Evolutionary conservation across 2,329 filamentous ascomycete genomes (phyloP), one percentile per base, ranked within the genome.

Genomic region (Aureobasidium zeae): DNA sequence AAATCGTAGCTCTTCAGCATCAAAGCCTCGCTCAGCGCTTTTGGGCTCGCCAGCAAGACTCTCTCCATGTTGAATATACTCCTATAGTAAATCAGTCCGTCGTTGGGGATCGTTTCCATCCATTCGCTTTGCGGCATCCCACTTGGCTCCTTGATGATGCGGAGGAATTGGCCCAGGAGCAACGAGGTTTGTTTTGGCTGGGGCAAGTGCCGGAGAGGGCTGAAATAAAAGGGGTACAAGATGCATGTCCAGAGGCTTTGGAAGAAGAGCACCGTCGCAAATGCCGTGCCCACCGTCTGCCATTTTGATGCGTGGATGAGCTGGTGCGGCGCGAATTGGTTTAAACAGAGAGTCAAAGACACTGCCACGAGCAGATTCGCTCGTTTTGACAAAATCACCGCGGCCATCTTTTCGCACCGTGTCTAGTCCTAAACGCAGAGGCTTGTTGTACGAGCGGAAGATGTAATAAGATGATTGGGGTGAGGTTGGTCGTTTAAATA

Each of bases 1-100:
- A 72, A 73, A 47, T 75, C 71, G 45, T 75, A 74, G 3, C 65
- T 67, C 28, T 68, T 69, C 29, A 70, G 65, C 26, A 71, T 70
- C 45, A 76, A 64, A 9, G 75, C 60, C 25, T 74, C 72, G n/a
- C 67, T 60, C 4, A 74, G 51, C 2, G 68, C 65, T 11, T 58
- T 57, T 4, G 65, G 61, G 10, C 53, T 57, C 2, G 65, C 64
- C 17, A 65, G 33, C 2, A 69, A 37, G 5, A 69, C 51, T 22
- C 60, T 54, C 28, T 63, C 59, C 4, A 44, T 44, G 44, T 67
- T 55, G 45, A 67, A 61, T 44, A 66, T 59, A 39, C 61, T 57
- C 9, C 60, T 55, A 13, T 60, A 63, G 20, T 59, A 52, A 21
- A 68, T 61, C 17, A 69, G 44, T 15, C 64, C 65, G 6, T 46